phyloP scores from a whole-genome alignment of 2,329 filamentous ascomycete species.

The Huntiella decipiens region DNA sequence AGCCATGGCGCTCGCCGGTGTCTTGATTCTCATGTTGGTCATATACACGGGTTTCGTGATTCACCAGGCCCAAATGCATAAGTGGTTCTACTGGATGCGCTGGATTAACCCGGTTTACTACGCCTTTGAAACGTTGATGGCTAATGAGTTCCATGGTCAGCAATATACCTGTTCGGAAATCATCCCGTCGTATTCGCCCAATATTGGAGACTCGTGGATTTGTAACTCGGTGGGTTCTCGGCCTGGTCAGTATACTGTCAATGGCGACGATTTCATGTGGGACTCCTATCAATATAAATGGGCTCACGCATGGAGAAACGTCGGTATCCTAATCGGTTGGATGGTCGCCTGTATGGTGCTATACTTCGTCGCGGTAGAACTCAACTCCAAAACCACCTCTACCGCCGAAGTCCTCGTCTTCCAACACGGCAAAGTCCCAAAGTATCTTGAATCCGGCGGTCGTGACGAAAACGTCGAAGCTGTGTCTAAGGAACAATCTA shows the following conservation, averaged over 20 bases:
- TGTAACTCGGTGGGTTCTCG: conserved; percentile 35
- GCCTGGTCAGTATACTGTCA: conserved; percentile 33
- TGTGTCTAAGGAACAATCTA: conserved; percentile 13
- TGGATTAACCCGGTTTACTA: conserved; percentile 59
- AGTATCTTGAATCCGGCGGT: conserved; percentile 19
- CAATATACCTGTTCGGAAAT: conserved; percentile 35
- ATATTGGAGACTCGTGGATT: conserved; percentile 28
- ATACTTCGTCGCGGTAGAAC: conserved; percentile 44
- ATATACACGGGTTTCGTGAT: conserved; percentile 41
- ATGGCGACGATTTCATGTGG: conserved; percentile 41
- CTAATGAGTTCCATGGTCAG: conserved; percentile 47
- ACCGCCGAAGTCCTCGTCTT: conserved; percentile 55
- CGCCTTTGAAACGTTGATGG: conserved; percentile 51
- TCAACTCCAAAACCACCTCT: conserved; percentile 43
- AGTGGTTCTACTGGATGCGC: conserved; percentile 59
- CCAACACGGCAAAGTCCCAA: conserved; percentile 32
- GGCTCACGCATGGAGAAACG: conserved; percentile 45
- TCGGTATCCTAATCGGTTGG: conserved; percentile 48
- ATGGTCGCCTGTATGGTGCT: conserved; percentile 41
- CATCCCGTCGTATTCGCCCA: conserved; percentile 27
- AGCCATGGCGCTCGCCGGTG: conserved; percentile 32
- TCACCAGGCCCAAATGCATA: conserved; percentile 37
- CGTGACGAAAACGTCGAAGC: conserved; percentile 13
- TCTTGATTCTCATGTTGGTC: conserved; percentile 39
- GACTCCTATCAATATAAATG: conserved; percentile 36